Conservation (phyloP, 495 filamentous ascomycete genomes). For the Penicillium longicatenatum region DNA sequence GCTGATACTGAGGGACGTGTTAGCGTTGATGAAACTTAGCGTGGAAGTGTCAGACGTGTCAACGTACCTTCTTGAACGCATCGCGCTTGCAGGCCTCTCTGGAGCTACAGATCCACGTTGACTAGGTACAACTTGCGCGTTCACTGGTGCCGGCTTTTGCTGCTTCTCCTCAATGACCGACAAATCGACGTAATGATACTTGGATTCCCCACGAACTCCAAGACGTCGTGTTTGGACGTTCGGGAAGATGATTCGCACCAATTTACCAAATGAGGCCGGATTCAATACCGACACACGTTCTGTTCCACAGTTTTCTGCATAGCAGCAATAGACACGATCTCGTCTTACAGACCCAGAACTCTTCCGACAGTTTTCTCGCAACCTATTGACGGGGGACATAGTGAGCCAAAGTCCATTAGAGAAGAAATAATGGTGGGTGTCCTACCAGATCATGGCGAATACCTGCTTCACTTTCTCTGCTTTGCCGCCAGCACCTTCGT, state of each 20-base stretch:
- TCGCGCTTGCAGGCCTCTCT: conserved; percentile 31
- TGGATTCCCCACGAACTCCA: conserved; percentile 93
- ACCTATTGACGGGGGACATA: conserved; percentile 52
- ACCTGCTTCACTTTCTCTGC: conserved; percentile 95
- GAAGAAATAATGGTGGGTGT: not conserved
- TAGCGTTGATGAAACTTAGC: conserved; percentile 5
- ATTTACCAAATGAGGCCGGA: conserved; percentile 95
- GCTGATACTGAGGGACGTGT: conserved; percentile 32
- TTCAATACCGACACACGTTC: conserved; percentile 93
- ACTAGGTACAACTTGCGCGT: conserved; percentile 27
- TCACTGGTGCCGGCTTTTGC: conserved; percentile 34
- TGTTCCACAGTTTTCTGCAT: conserved; percentile 85
- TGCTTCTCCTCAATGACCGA: conserved; percentile 61
- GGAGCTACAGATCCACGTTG: conserved; percentile 18
- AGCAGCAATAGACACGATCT: conserved; percentile 90
- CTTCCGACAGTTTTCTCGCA: conserved; percentile 77
- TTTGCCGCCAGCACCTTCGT: conserved; percentile 69
- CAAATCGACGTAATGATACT: conserved; percentile 96
- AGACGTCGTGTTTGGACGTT: conserved; percentile 89
- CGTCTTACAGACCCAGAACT: conserved; percentile 85
- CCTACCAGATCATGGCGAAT: conserved; percentile 96
- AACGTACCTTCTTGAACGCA: conserved; percentile 39
- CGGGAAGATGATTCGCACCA: conserved; percentile 93
- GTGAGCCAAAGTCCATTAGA: not conserved
- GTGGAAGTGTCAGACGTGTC: not conserved